Conservation (phyloP, 768 basidiomycete species). For the Cystobasidium tubakii region DNA sequence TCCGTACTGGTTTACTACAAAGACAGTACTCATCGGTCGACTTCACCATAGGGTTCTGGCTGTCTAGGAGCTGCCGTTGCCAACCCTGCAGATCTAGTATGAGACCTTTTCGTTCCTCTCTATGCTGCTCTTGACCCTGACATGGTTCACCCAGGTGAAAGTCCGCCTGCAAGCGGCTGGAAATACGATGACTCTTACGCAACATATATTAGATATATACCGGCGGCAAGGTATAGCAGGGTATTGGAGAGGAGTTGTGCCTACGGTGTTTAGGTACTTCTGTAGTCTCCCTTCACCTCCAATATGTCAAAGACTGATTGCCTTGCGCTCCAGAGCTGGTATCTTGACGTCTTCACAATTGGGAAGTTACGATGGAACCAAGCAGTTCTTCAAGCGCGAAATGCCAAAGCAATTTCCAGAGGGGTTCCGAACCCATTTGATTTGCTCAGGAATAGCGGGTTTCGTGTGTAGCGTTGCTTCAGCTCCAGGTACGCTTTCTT, state of each 20-base stretch:
- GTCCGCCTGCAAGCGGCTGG: constrained; percentile 44
- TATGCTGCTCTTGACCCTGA: background rate
- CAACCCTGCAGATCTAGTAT: constrained; percentile 43
- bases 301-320: background rate
- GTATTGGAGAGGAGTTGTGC: constrained; percentile 41
- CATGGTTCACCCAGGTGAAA: constrained; percentile 38
- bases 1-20: too few species aligned
- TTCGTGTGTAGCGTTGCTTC: constrained; percentile 44
- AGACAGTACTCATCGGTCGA: too few species aligned
- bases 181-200: constrained; percentile 36
- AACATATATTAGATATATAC: constrained; percentile 23
- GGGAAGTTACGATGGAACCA: constrained; percentile 43
- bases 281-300: constrained; percentile 35
- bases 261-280: constrained; percentile 38
- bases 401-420: constrained; percentile 42
- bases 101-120: background rate
- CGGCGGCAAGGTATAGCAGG: constrained; percentile 33
- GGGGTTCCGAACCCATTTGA: constrained; percentile 42
- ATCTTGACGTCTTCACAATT: constrained; percentile 44
- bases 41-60: constrained; percentile 32
- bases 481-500: constrained; percentile 36
- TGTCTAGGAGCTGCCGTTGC: constrained; percentile 45
- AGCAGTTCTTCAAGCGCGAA: constrained; percentile 40
- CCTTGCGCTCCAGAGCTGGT: constrained; percentile 37
- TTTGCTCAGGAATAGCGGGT: constrained; percentile 43